A percentile compares a stretch with the other conserved stretches of the same genome.
Conservation (phyloP, 2,329 filamentous ascomycete species). For the Tolypocladium tropicale region DNA sequence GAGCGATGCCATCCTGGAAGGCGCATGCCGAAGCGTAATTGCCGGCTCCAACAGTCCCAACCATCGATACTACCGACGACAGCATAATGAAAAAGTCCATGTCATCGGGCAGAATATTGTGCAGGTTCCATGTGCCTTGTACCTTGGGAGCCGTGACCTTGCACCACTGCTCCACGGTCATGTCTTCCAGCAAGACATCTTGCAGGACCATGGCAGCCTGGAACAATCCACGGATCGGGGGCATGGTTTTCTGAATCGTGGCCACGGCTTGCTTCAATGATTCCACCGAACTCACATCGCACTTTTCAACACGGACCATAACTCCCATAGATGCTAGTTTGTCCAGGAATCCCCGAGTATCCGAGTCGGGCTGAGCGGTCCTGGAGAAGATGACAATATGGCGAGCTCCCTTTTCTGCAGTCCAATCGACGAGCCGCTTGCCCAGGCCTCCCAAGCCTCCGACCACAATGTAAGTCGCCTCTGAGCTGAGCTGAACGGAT, state of each 20-base stretch:
- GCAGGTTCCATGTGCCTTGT: constrained; percentile 31
- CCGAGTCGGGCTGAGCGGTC: neutral
- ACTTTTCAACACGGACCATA: neutral
- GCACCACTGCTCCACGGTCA: constrained; percentile 26
- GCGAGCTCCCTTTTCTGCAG: constrained; percentile 14
- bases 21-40: constrained; percentile 28
- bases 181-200: constrained; percentile 22
- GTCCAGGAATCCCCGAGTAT: neutral
- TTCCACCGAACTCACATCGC: constrained; percentile 4
- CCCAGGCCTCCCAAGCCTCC: constrained; percentile 19
- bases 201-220: constrained; percentile 29
- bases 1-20: constrained; percentile 24
- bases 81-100: constrained; percentile 29
- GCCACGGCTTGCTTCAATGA: neutral
- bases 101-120: constrained; percentile 13
- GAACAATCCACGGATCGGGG: constrained; percentile 26
- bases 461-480: constrained; percentile 17
- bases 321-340: neutral
- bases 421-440: constrained; percentile 8
- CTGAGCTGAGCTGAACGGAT: constrained; percentile 5
- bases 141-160: constrained; percentile 27
- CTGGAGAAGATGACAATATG: constrained; percentile 15
- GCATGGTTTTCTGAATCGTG: neutral
- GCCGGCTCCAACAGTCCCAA: constrained; percentile 23
- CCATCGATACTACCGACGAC: constrained; percentile 24